Base-by-base conservation (phyloP, 257 asterid genomes). In the Gentiana macrophylla region DNA sequence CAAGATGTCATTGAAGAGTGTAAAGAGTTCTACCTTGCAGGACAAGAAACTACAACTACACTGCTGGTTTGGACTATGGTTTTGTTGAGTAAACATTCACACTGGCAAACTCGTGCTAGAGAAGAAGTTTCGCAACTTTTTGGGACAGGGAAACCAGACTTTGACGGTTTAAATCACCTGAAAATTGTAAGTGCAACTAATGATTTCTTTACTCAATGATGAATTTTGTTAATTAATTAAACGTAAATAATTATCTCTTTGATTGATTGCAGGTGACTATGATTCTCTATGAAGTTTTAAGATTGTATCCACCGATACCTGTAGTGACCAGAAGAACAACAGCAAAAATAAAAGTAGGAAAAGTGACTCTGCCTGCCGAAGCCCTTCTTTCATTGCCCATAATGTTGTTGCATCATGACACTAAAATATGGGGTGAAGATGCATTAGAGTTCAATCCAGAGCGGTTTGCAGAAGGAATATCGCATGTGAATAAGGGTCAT, bases 51-150 rank as follows among this genome's bases (percentile, higher is more conserved):
- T 6, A 59, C 71, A 5, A 53, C 71, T 4, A 61, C 52, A 12
- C 43, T 66, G 38, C 71, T 66, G 46, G 50, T 59, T 11, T 66
- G 71, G 71, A 66, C 71, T 1, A 52, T 66, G 71, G 37, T 66
- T 33, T 12, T 59, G 37, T 47, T 66, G 56, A 58, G 65, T 46
- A 47, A 35, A n/a, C 33, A 15, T 38, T 65, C 45, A 33, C 52
- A 66, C 1, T 66, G 71, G 71, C 70, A 65, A 4, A 46, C 35
- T 6, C 70, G 70, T 1, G 70, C 70, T 36, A 55, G 70, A 45
- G 60, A 65, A 44, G 70, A 57, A 36, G 64, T 65, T 57, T 3
- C 55, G 56, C 50, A 63, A 63, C 34, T 8, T 5, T 63, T 63
- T 24, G 62, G 68, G 37, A 37, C 6, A n/a, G 34, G 35, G 9